Evolutionary conservation across 805 yeast species (phyloP).

Genomic region (Teunomyces stri): DNA sequence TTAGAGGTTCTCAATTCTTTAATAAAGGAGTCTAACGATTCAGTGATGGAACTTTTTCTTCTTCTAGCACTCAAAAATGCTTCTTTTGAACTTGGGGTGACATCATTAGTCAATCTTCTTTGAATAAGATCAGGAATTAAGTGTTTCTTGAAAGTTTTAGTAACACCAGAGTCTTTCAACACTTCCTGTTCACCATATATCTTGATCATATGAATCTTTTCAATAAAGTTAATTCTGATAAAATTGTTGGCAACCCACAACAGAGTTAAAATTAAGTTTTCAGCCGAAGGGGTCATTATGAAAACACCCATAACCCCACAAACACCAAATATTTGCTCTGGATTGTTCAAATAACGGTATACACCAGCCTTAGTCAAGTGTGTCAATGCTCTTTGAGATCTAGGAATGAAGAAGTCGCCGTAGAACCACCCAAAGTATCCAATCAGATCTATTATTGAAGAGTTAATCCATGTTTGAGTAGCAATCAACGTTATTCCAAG

Average conservation of each 20-base stretch:
- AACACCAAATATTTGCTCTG: constrained; percentile 75
- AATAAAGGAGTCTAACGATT: constrained; percentile 47
- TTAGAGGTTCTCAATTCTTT: constrained; percentile 38
- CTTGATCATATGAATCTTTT: constrained; percentile 73
- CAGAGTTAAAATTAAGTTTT: constrained; percentile 48
- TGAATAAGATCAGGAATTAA: constrained; percentile 39
- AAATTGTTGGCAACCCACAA: constrained; percentile 66
- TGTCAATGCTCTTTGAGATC: constrained; percentile 37
- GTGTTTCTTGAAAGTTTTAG: constrained; percentile 41
- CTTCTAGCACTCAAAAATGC: constrained; percentile 13
- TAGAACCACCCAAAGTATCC: constrained; percentile 90
- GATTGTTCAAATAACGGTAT: constrained; percentile 77
- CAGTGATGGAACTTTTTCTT: constrained; percentile 38
- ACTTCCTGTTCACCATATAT: constrained; percentile 67
- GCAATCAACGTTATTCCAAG: constrained; percentile 54
- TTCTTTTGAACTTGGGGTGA: constrained; percentile 10
- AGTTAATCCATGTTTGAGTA: constrained; percentile 67
- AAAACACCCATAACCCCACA: constrained; percentile 79
- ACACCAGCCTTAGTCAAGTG: constrained; percentile 74
- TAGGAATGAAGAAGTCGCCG: constrained; percentile 77
- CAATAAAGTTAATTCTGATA: constrained; percentile 68
- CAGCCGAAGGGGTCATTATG: constrained; percentile 53
- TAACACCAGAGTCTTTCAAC: constrained; percentile 51
- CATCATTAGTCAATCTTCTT: constrained; percentile 22
- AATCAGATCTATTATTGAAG: constrained; percentile 64